phyloP scores from a whole-genome alignment of 495 filamentous ascomycete genomes.

The Geopyxis carbonaria region DNA sequence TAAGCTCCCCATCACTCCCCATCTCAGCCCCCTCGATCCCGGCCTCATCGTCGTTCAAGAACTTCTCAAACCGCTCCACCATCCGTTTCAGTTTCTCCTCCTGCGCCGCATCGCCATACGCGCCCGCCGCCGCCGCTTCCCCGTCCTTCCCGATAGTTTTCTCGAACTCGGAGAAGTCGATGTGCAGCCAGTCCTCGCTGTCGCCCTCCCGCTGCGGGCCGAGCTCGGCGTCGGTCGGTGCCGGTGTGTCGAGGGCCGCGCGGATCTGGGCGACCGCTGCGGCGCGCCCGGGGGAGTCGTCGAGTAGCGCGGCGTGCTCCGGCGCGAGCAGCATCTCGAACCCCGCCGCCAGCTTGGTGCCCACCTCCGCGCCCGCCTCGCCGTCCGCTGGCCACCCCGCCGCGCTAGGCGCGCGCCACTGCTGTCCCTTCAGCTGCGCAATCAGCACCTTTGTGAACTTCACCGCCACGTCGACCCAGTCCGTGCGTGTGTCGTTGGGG shows the following conservation, averaged over 20 bases:
- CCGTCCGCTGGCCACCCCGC: conserved; percentile 18
- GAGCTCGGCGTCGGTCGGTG: conserved; percentile 61
- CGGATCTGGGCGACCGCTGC: conserved; percentile 4
- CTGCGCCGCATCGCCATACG: conserved; percentile 61
- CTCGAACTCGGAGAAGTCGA: conserved; percentile 79
- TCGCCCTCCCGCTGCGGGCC: conserved; percentile 54
- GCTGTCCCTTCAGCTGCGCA: conserved; percentile 80
- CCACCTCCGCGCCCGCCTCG: conserved; percentile 46
- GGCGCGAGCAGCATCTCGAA: conserved; percentile 73
- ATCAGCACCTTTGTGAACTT: conserved; percentile 77
- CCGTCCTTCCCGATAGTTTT: conserved; percentile 44
- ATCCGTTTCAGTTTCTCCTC: conserved; percentile 78
- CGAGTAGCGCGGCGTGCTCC: conserved; percentile 9
- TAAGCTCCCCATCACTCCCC: conserved; percentile 35
- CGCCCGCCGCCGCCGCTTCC: conserved; percentile 16
- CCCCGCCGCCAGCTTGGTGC: conserved; percentile 79
- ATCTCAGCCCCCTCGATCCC: conserved; percentile 59
- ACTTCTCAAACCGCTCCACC: conserved; percentile 80
- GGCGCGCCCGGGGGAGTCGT: neutral
- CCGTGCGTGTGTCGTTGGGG: conserved; percentile 47
- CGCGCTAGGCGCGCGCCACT: conserved; percentile 49
- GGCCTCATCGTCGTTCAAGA: conserved; percentile 71
- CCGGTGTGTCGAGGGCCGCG: conserved; percentile 13
- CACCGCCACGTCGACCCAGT: conserved; percentile 51
- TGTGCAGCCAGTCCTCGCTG: conserved; percentile 82